Percentiles rank a stretch among this genome's conserved stretches.
These are phyloP conservation scores for Cyclospora cayetanensis DNA, from an alignment of 169 alveolate genomes.

Conservation along the genomic window DNA sequence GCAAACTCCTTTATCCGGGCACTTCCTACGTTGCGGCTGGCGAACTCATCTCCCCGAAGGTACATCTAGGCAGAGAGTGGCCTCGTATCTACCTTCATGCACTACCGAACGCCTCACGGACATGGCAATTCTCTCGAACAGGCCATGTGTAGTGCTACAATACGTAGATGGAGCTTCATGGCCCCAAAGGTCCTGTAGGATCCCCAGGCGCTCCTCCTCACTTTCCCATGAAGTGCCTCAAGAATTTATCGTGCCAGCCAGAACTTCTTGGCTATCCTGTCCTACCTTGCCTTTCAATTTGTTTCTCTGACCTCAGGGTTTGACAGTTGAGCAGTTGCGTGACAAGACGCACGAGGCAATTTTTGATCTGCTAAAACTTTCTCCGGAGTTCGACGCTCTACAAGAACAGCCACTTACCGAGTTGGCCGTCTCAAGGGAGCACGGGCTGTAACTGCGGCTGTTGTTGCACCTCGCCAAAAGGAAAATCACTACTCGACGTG, in stretches of 20 bases:
- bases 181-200: no score
- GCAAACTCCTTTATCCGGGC: slow-evolving; percentile 75
- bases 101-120: no score
- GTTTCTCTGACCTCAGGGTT: slow-evolving; percentile 55
- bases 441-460: slow-evolving; percentile 35
- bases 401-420: slow-evolving; percentile 44
- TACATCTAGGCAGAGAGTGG: neutral
- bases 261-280: no score
- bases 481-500: no score
- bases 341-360: slow-evolving; percentile 74
- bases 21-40: slow-evolving; percentile 81
- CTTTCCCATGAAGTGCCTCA: no score
- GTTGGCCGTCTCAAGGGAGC: slow-evolving; percentile 1
- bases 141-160: no score
- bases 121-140: no score
- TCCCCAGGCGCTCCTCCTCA: no score
- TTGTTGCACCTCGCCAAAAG: no score
- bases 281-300: no score
- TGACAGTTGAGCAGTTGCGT: slow-evolving; percentile 70
- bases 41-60: slow-evolving; percentile 78
- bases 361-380: neutral
- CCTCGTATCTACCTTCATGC: neutral
- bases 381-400: slow-evolving; percentile 47
- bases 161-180: no score
- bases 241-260: no score